These are phyloP conservation scores for Prunus yedoensis DNA, from an alignment of 331 rosid species.

Conservation along the genomic window DNA sequence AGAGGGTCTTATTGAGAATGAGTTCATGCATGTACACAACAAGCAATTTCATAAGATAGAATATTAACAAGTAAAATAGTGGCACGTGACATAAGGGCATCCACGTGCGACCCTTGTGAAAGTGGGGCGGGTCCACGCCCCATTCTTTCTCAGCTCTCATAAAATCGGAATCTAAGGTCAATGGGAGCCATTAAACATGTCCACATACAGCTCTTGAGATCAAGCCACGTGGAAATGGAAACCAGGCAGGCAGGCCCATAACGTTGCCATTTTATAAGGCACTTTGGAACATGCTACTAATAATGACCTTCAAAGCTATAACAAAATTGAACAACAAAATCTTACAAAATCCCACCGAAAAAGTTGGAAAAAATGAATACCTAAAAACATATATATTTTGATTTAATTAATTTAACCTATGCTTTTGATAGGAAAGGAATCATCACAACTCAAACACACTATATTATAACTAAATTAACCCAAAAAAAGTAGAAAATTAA, in stretches of 20 bases:
- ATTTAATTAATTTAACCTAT: constrained; percentile 37
- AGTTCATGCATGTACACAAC: neutral
- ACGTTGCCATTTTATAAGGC: constrained; percentile 5
- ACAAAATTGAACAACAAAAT: constrained; percentile 29
- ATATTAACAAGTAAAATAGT: constrained; percentile 4
- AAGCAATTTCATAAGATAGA: neutral
- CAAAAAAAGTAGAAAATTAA: neutral
- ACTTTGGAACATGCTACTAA: constrained; percentile 39
- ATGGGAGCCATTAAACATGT: constrained; percentile 28
- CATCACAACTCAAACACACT: constrained; percentile 54
- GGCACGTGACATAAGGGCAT: constrained; percentile 41
- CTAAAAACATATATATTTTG: constrained; percentile 34
- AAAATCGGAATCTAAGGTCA: constrained; percentile 12
- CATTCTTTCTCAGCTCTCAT: neutral
- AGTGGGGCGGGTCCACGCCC: constrained; percentile 34
- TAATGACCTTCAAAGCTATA: too few species aligned
- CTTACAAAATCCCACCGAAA: constrained; percentile 22
- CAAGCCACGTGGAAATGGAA: constrained; percentile 14
- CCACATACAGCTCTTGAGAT: constrained; percentile 18
- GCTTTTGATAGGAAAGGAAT: constrained; percentile 52
- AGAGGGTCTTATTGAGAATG: too few species aligned
- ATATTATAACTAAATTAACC: constrained; percentile 38
- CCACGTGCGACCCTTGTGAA: constrained; percentile 60
- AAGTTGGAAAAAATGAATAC: neutral
- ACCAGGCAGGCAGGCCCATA: constrained; percentile 20